phyloP scores from a whole-genome alignment of 768 basidiomycete species.

The Solioccasus polychromus region DNA sequence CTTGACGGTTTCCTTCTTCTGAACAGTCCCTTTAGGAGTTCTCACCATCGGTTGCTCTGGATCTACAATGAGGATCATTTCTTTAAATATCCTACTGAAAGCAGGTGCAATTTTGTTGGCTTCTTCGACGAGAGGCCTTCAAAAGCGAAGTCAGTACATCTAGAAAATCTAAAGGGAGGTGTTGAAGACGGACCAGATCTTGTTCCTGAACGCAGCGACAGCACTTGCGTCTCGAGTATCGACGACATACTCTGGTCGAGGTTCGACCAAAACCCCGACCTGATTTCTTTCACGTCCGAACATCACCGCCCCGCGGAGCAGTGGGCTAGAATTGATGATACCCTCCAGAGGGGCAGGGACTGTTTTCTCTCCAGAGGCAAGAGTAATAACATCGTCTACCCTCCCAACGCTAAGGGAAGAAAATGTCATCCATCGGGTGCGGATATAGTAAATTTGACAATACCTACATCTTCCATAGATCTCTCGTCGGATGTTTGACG shows the following conservation, averaged over 20 bases:
- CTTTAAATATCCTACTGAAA: constrained; percentile 44
- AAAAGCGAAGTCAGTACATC: no score
- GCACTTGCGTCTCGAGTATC: constrained; percentile 7
- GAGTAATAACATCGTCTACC: constrained; percentile 31
- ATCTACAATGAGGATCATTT: constrained; percentile 46
- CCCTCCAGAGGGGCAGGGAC: constrained; percentile 32
- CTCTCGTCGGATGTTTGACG: constrained; percentile 41
- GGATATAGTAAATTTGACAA: no score
- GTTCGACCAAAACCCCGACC: constrained; percentile 32
- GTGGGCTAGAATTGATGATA: constrained; percentile 12
- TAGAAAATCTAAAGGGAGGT: no score
- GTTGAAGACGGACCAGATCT: constrained; percentile 24
- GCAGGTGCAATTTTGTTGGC: constrained; percentile 38
- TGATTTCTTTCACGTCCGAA: constrained; percentile 30
- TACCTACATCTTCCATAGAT: constrained; percentile 17
- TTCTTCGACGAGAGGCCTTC: constrained; percentile 38
- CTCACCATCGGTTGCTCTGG: constrained; percentile 40
- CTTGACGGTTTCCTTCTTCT: constrained; percentile 13
- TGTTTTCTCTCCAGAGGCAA: constrained; percentile 32
- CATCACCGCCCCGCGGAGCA: constrained; percentile 23
- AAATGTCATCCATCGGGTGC: no score
- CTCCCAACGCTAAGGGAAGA: constrained; percentile 34
- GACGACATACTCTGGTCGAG: constrained; percentile 10
- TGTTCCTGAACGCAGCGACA: constrained; percentile 12
- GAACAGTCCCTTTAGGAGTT: constrained; percentile 31